A percentile compares a stretch with the other conserved stretches of the same genome.
Conservation (phyloP, 2,329 filamentous ascomycete genomes). For the Gliomastix tumulicola region DNA sequence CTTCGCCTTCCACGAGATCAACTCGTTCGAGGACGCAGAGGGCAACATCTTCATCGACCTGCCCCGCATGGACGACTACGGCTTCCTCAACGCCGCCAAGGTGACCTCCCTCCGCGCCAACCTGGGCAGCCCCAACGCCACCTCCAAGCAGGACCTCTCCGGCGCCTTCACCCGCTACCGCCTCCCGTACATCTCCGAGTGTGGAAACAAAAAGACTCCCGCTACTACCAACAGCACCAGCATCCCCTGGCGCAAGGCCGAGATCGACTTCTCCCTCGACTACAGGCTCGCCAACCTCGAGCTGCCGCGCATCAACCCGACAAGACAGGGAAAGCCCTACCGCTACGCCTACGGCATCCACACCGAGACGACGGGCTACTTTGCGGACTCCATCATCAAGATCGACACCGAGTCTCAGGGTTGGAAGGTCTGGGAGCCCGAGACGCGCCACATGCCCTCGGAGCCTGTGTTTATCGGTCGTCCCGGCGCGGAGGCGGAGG, state of each 20-base stretch:
- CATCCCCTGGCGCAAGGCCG: constrained; percentile 4
- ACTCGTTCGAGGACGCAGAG: constrained; percentile 59
- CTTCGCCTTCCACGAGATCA: constrained; percentile 67
- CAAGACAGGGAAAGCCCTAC: constrained; percentile 40
- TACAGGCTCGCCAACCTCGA: constrained; percentile 48
- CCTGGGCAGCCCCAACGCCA: constrained; percentile 40
- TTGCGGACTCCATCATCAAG: constrained; percentile 59
- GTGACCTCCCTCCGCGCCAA: constrained; percentile 65
- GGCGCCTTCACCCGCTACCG: constrained; percentile 34
- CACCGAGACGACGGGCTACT: constrained; percentile 48
- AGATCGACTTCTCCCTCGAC: constrained; percentile 16
- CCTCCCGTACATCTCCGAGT: constrained; percentile 23
- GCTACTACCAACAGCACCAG: not conserved
- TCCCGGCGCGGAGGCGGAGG: constrained; percentile 37
- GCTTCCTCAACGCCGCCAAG: constrained; percentile 58
- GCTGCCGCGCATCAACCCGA: constrained; percentile 58
- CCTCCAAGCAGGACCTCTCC: constrained; percentile 25
- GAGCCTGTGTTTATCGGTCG: constrained; percentile 60
- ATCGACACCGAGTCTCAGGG: constrained; percentile 52
- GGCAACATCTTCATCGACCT: constrained; percentile 59
- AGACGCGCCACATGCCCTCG: constrained; percentile 55
- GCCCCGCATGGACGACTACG: constrained; percentile 39
- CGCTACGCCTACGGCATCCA: constrained; percentile 54
- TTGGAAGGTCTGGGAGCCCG: constrained; percentile 46
- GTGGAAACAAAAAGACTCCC: not conserved